These are phyloP conservation scores for Neurospora sp. DNA, from an alignment of 495 filamentous ascomycete genomes.

Conservation along the genomic window DNA sequence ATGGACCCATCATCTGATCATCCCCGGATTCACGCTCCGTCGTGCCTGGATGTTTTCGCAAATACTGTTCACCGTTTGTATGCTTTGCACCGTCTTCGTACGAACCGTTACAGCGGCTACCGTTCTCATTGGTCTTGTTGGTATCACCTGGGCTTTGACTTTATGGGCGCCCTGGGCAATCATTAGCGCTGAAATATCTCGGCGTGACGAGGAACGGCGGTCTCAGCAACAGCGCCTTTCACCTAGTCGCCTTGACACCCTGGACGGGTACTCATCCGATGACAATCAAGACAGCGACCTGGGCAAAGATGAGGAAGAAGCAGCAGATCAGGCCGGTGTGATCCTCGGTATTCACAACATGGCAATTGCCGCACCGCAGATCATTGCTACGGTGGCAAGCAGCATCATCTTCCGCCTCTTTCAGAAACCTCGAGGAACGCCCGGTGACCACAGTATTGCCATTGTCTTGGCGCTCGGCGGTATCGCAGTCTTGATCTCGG, in stretches of 20 bases:
- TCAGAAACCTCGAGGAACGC: constrained; percentile 72
- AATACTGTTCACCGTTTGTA: constrained; percentile 64
- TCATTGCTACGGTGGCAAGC: constrained; percentile 72
- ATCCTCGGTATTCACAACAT: constrained; percentile 90
- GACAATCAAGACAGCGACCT: constrained; percentile 14
- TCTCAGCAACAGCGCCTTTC: constrained; percentile 24
- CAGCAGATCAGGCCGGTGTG: constrained; percentile 70
- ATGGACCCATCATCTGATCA: constrained; percentile 50
- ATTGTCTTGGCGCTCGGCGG: constrained; percentile 79
- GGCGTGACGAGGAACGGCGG: constrained; percentile 61
- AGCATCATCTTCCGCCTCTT: constrained; percentile 69
- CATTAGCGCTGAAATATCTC: constrained; percentile 77
- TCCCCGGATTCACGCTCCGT: constrained; percentile 72
- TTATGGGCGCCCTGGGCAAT: constrained; percentile 90
- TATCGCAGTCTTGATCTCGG: constrained; percentile 63
- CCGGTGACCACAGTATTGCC: constrained; percentile 76
- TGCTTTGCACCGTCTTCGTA: constrained; percentile 75
- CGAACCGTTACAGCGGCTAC: constrained; percentile 55
- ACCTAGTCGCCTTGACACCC: constrained; percentile 14
- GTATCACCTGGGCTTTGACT: constrained; percentile 80
- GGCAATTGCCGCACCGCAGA: constrained; percentile 77
- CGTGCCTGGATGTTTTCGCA: constrained; percentile 78
- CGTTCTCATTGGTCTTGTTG: constrained; percentile 64
- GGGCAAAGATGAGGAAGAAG: constrained; percentile 33
- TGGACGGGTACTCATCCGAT: constrained; percentile 23